A percentile compares a stretch with the other conserved stretches of the same genome.
Evolutionary conservation across 345 rosid species (phyloP).

Genomic region (Microcos paniculata): DNA sequence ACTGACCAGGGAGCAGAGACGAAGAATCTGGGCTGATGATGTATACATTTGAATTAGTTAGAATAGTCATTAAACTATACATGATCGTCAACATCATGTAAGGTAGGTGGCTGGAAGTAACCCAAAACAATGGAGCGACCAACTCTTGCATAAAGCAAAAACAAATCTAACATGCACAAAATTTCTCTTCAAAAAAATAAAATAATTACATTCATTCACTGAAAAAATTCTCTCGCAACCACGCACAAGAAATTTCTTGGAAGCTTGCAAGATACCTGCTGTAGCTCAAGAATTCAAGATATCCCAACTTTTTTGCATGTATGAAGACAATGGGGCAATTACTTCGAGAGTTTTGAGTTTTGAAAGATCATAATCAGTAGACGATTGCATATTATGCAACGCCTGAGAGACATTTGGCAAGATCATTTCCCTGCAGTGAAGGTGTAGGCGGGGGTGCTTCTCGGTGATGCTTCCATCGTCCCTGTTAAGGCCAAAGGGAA

Average conservation of each 20-base stretch:
- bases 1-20: too few relatives aligned
- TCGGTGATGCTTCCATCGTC: conserved; percentile 71
- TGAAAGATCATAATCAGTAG: conserved; percentile 47
- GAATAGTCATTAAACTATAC: too few relatives aligned
- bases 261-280: conserved; percentile 24
- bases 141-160: too few relatives aligned
- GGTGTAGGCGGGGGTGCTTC: conserved; percentile 77
- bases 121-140: not conserved
- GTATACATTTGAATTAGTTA: too few relatives aligned
- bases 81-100: too few relatives aligned
- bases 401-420: conserved; percentile 72
- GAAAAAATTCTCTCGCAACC: not conserved
- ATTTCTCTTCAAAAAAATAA: too few relatives aligned
- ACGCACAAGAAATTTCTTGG: not conserved
- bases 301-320: conserved; percentile 79
- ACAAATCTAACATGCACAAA: too few relatives aligned
- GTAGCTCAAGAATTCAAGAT: conserved; percentile 50
- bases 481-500: conserved; percentile 68
- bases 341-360: conserved; percentile 49
- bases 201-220: not conserved
- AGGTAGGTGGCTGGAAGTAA: not conserved
- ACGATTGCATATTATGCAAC: conserved; percentile 32
- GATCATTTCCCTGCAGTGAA: conserved; percentile 75
- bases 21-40: too few relatives aligned
- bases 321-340: conserved; percentile 78